These are phyloP conservation scores for Pilatotrama ljubarskyi DNA, from an alignment of 768 basidiomycete species.

Conservation along the genomic window DNA sequence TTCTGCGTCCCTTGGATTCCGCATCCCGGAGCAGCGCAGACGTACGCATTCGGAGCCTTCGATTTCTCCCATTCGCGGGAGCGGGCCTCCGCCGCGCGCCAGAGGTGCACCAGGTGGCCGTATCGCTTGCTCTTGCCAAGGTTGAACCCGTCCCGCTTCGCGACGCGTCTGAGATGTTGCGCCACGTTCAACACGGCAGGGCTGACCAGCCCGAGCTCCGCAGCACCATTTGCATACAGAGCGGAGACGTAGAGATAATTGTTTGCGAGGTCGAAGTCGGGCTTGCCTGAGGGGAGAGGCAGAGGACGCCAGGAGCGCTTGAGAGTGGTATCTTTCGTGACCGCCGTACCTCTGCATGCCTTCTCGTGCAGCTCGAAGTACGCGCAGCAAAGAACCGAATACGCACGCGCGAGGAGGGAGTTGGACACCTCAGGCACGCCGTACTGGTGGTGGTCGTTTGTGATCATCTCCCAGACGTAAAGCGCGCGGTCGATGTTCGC, in stretches of 20 bases:
- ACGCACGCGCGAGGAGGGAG: conserved; percentile 4
- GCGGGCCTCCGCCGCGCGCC: conserved; percentile 5
- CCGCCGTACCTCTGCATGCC: not conserved
- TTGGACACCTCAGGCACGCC: not conserved
- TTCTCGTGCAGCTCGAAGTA: conserved; percentile 7
- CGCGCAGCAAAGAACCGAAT: not conserved
- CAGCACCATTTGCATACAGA: conserved; percentile 2
- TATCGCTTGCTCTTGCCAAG: not conserved
- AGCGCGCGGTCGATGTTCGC: not conserved
- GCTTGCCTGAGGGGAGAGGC: not conserved
- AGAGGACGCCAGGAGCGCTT: not conserved
- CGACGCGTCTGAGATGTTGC: not conserved
- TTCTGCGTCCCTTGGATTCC: too few relatives aligned
- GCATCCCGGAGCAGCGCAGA: too few relatives aligned
- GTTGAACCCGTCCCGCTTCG: conserved; percentile 1
- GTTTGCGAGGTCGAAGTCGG: not conserved
- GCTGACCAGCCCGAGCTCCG: conserved; percentile 1
- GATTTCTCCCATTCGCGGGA: not conserved
- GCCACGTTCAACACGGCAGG: conserved; percentile 2
- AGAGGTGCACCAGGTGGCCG: not conserved
- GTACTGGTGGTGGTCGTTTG: not conserved
- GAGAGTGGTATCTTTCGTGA: not conserved
- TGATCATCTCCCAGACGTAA: conserved; percentile 2
- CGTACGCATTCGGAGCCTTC: not conserved
- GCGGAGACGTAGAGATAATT: conserved; percentile 7